These are phyloP conservation scores for Paramecium tetraurelia DNA, from an alignment of 73 alveolate species.

Conservation along the genomic window DNA sequence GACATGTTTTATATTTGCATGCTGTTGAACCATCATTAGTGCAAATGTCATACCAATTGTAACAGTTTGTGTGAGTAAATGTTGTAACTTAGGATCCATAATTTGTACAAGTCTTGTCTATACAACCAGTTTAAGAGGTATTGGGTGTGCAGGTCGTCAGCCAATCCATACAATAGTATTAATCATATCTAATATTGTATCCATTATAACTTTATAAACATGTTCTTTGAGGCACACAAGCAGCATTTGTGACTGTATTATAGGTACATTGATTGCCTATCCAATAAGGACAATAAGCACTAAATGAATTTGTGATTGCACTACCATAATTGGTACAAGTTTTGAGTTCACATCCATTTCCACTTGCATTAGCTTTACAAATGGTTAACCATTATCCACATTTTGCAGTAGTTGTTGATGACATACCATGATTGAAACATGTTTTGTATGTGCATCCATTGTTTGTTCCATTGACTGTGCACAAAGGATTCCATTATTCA, in stretches of 20 bases:
- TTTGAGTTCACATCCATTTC: not conserved
- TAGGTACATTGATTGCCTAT: not conserved
- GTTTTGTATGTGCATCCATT: slow-evolving; percentile 11
- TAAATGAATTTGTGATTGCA: not conserved
- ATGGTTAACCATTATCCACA: not conserved
- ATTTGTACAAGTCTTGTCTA: slow-evolving; percentile 18
- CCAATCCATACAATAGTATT: not conserved
- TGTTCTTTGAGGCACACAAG: not conserved
- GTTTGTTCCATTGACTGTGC: not conserved
- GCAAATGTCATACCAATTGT: not conserved
- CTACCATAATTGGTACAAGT: slow-evolving; percentile 27
- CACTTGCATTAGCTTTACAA: not conserved
- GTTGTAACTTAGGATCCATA: slow-evolving; percentile 7
- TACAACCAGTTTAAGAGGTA: not conserved
- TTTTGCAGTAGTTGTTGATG: not conserved
- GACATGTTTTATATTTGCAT: not conserved
- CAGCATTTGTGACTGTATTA: not conserved
- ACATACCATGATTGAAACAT: not conserved
- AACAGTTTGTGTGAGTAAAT: not conserved
- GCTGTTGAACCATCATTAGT: slow-evolving; percentile 19
- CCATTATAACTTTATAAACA: not conserved
- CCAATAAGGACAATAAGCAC: not conserved
- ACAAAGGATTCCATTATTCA: slow-evolving; percentile 15
- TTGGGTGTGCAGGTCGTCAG: not conserved
- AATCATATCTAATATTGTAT: not conserved